Percentiles rank a stretch among this genome's conserved stretches.
phyloP scores from a whole-genome alignment of 2,329 filamentous ascomycete species.

The Thelonectria discophora region DNA sequence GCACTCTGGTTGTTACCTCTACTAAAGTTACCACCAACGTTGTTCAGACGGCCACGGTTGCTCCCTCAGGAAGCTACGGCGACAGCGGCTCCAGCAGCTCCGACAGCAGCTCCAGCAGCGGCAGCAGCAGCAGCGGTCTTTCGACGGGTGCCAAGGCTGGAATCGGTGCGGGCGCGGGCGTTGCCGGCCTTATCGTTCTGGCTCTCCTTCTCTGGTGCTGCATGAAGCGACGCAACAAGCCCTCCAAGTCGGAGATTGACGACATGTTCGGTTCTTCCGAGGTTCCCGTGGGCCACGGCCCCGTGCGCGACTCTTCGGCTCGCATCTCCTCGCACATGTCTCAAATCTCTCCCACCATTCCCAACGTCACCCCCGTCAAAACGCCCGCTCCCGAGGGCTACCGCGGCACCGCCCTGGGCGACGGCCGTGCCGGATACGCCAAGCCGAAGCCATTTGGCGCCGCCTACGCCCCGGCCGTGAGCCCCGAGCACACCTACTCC shows the following conservation, averaged over 20 bases:
- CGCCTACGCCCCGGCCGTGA: slow-evolving; percentile 30
- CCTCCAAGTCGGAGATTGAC: slow-evolving; percentile 48
- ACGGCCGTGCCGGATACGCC: slow-evolving; percentile 51
- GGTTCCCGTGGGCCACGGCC: slow-evolving; percentile 49
- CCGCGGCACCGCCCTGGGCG: slow-evolving; percentile 51
- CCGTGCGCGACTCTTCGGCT: slow-evolving; percentile 35
- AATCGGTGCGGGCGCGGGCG: slow-evolving; percentile 52
- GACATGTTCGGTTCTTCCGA: slow-evolving; percentile 54
- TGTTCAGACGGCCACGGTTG: slow-evolving; percentile 41
- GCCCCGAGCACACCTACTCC: slow-evolving; percentile 39
- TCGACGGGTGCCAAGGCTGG: slow-evolving; percentile 55
- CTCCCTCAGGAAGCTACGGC: slow-evolving; percentile 39
- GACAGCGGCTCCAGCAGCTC: slow-evolving; percentile 26
- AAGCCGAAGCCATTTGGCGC: slow-evolving; percentile 49
- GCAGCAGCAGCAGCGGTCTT: slow-evolving; percentile 42
- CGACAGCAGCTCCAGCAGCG: slow-evolving; percentile 26
- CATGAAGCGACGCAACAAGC: slow-evolving; percentile 44
- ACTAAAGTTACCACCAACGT: slow-evolving; percentile 46
- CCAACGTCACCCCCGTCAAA: slow-evolving; percentile 26
- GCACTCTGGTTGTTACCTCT: slow-evolving; percentile 48
- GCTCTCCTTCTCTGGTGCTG: slow-evolving; percentile 44
- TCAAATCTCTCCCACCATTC: slow-evolving; percentile 36
- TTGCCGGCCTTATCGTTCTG: slow-evolving; percentile 48
- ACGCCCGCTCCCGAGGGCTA: slow-evolving; percentile 47
- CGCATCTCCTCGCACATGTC: slow-evolving; percentile 43